Base-by-base conservation (phyloP, 768 basidiomycete genomes). In the Leccinum obscurum region DNA sequence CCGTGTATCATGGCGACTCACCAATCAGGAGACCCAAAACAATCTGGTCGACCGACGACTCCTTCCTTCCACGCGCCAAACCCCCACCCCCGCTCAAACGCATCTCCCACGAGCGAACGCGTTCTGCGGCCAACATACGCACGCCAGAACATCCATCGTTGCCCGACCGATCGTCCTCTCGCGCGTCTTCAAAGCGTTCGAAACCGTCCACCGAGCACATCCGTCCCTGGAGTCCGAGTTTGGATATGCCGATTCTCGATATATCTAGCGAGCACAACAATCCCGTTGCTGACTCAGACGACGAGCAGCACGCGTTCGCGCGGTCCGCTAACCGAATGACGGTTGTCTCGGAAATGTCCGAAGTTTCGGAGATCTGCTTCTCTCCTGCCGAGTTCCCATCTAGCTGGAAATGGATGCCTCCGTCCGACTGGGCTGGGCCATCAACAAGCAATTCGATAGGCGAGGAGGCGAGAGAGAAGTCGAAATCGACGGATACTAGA, bases 341-440 rank as follows among this genome's bases (percentile, higher is more conserved):
- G 11, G 28, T 1, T 2, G 30, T 52, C n/a, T 54, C 62, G 15
- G 41, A 39, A 3, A 17, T 3, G 4, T 60, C 65, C 9, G 22
- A 44, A 2, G 26, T 35, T 14, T 30, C 59, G 10, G 55, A 48
- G 6, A 13, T n/a, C 2, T 8, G 56, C 22, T 52, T 56, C 22
- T n/a, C 10, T 15, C 51, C 61, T 0, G 7, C 51, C 35, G 24
- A 52, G 4, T 14, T 26, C 26, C 20, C 9, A 24, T 30, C 53
- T 1, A 26, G 34, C 2, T 49, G 61, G 57, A 52, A 28, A 6
- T 72, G 72, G 72, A 22, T 32, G 3, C 67, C 73, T 9, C 73
- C 74, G 1, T n/a, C 55, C 2, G 53, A 50, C 41, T 74, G 74
- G 74, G 44, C 50, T 2, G 74, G 70, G 3, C 67, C 68, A 3